Percentiles rank a stretch among this genome's conserved stretches.
These are phyloP conservation scores for Neophaeococcomyces aloes DNA, from an alignment of 2,329 filamentous ascomycete species.

Conservation along the genomic window DNA sequence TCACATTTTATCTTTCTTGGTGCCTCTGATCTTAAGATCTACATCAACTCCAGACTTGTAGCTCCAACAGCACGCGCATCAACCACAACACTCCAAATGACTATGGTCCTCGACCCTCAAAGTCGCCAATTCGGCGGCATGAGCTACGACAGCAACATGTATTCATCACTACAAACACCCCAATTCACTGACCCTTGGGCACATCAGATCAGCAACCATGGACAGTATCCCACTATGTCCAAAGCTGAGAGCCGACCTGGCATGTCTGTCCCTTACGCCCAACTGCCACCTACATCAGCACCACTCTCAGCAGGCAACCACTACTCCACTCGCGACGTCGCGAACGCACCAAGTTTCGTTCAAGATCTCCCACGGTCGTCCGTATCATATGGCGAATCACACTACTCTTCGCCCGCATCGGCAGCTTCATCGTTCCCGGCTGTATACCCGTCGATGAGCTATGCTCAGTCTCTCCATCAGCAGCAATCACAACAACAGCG, in stretches of 20 bases:
- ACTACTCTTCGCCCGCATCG: constrained; percentile 60
- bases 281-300: constrained; percentile 61
- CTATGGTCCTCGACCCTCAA: constrained; percentile 87
- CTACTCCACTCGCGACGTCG: constrained; percentile 52
- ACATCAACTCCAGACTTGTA: constrained; percentile 1
- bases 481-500: constrained; percentile 49
- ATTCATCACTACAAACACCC: constrained; percentile 50
- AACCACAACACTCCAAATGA: constrained; percentile 47
- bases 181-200: constrained; percentile 92
- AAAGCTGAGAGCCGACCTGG: constrained; percentile 49
- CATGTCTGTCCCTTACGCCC: constrained; percentile 60
- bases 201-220: constrained; percentile 42
- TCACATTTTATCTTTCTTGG: constrained; percentile 7
- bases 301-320: constrained; percentile 60
- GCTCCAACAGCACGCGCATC: not conserved
- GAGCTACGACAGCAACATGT: constrained; percentile 62
- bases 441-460: constrained; percentile 67
- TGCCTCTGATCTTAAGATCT: constrained; percentile 7
- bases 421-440: constrained; percentile 56
- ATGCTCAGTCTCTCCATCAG: constrained; percentile 55
- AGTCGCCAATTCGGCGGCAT: constrained; percentile 70
- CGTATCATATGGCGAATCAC: constrained; percentile 52
- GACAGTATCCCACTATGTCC: constrained; percentile 51
- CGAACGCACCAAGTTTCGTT: constrained; percentile 57
- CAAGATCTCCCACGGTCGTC: constrained; percentile 71